Percentiles rank a stretch among this genome's conserved stretches.
These are phyloP conservation scores for Diaporthe destruens DNA, from an alignment of 2,329 filamentous ascomycete genomes.

Conservation along the genomic window DNA sequence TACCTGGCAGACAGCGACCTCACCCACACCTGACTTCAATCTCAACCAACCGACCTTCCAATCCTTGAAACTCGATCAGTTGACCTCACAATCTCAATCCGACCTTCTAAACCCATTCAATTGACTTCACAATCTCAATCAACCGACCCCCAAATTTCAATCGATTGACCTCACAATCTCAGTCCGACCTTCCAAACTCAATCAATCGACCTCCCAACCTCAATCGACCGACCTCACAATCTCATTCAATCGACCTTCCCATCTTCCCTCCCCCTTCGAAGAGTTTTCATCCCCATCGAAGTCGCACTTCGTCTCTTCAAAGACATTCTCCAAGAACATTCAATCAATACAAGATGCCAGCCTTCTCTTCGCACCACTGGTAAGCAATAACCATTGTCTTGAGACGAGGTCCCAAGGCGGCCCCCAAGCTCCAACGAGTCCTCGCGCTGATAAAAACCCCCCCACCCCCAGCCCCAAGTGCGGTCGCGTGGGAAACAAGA, in stretches of 20 bases:
- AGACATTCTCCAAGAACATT: background rate
- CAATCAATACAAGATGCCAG: conserved; percentile 16
- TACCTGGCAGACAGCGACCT: background rate
- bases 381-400: background rate
- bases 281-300: background rate
- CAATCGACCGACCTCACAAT: too few relatives aligned
- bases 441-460: background rate
- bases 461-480: conserved; percentile 2
- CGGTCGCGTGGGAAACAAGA: background rate
- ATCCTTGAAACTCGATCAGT: too few relatives aligned
- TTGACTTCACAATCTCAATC: too few relatives aligned
- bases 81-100: too few relatives aligned
- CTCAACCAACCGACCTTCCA: background rate
- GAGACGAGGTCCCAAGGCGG: background rate
- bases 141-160: too few relatives aligned
- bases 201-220: too few relatives aligned
- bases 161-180: too few relatives aligned
- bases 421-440: too few relatives aligned
- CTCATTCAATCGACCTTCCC: too few relatives aligned
- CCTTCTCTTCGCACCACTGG: conserved; percentile 34
- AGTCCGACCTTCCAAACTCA: too few relatives aligned
- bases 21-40: background rate
- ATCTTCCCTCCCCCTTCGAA: too few relatives aligned
- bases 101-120: too few relatives aligned
- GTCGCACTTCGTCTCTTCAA: background rate